Percentiles rank a stretch among this genome's conserved stretches.
Conservation (phyloP, 352 stramenopile species). For the Phytopythium cucurbitacearum region DNA sequence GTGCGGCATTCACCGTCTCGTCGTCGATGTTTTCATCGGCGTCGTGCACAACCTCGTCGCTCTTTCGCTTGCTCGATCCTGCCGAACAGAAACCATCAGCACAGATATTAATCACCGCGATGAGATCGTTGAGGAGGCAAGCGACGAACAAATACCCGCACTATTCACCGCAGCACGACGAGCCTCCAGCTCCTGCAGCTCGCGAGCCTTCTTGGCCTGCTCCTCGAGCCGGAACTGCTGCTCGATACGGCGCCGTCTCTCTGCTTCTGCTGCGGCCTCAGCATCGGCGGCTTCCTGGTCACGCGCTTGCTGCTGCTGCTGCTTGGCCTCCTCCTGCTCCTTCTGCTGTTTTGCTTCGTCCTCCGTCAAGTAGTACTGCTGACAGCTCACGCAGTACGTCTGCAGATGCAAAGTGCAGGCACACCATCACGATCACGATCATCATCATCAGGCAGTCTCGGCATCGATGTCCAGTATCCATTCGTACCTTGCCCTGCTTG, state of each 20-base stretch:
- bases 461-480: background rate
- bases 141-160: no score
- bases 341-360: conserved; percentile 60
- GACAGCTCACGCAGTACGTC: conserved; percentile 77
- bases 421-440: background rate
- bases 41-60: conserved; percentile 16
- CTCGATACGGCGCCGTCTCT: conserved; percentile 39
- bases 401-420: conserved; percentile 9
- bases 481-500: conserved; percentile 52
- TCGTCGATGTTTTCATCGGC: conserved; percentile 12
- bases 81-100: background rate
- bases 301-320: conserved; percentile 17
- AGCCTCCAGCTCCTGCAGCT: conserved; percentile 36
- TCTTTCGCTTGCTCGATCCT: conserved; percentile 48
- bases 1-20: conserved; percentile 40
- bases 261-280: conserved; percentile 33
- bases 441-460: background rate
- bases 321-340: conserved; percentile 22
- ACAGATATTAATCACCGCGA: no score
- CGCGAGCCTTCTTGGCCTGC: conserved; percentile 46
- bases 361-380: conserved; percentile 72
- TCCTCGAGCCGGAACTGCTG: conserved; percentile 70
- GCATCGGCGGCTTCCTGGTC: conserved; percentile 32
- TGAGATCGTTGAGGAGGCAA: no score
- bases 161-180: background rate